Evolutionary conservation across 106 monocot species (phyloP).

Genomic region (Acorus calamus): DNA sequence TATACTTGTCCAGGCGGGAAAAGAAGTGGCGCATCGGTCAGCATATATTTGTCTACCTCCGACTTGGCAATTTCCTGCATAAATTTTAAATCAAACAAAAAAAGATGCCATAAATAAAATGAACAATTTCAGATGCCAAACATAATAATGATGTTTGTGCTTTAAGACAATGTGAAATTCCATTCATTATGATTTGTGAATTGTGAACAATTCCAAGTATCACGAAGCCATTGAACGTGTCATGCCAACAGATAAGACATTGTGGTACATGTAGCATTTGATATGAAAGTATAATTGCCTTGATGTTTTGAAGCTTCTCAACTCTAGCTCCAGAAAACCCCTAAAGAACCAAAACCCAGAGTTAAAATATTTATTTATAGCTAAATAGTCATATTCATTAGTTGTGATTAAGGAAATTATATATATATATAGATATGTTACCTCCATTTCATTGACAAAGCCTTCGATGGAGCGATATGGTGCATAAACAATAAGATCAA

Average conservation of each 20-base stretch:
- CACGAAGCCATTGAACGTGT: background rate
- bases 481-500: constrained; percentile 96
- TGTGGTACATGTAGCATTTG: background rate
- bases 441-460: constrained; percentile 76
- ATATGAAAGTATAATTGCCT: constrained; percentile 22
- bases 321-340: constrained; percentile 31
- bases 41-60: constrained; percentile 69
- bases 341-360: constrained; percentile 17
- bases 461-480: constrained; percentile 89
- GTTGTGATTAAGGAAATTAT: too few relatives aligned
- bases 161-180: background rate
- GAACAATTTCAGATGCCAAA: background rate
- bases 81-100: constrained; percentile 23
- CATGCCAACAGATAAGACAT: background rate
- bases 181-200: background rate
- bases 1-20: constrained; percentile 86
- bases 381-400: too few relatives aligned
- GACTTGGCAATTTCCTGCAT: constrained; percentile 48
- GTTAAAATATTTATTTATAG: background rate
- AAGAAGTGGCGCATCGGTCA: constrained; percentile 95
- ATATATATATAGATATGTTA: background rate
- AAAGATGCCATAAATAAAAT: background rate
- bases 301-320: constrained; percentile 34
- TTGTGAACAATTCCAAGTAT: background rate
- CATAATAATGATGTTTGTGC: background rate